Base-by-base conservation (phyloP, 495 filamentous ascomycete genomes). In the Tuber calosporum region DNA sequence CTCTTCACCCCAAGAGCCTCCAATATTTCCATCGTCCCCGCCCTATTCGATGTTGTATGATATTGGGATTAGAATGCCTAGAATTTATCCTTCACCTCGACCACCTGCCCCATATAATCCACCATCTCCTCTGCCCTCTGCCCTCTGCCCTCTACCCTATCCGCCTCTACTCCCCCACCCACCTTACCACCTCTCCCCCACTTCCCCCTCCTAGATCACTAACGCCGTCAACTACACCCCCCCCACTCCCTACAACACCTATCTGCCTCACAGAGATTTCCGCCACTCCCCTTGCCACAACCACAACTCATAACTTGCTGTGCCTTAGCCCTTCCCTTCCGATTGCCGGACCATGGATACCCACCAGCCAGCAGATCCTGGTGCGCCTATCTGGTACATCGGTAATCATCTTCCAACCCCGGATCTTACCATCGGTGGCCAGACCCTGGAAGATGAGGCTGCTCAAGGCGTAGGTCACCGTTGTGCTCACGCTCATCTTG, bases 401-500 rank as follows among this genome's bases (percentile, higher is more conserved):
- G 79, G 79, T 39, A 75, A 81, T 43, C 75, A 81, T 70, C 71
- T 81, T 66, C 70, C 73, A 9, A 73, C 79, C n/a, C 79, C 79
- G 11, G 70, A 80, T 53, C 70, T 68, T 68, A 41, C 76, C 19
- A 75, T 81, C 45, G 72, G 69, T 53, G 71, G 43, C 36, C 69
- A 71, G 42, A 73, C 79, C 15, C 72, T 81, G 26, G 78, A 80
- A 42, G 41, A 43, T 48, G 79, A 81, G 70, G 43, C 67, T 11
- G 66, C 68, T 66, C 72, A 71, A 66, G 79, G 79, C n/a, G 79
- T 81, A 70, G 75, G 79, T 72, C 39, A n/a, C 22, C 43, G 37
- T 40, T 30, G 22, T 17, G 26, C n/a, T 2, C 40, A 39, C 38
- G 30, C 42, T 8, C 13, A 48, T 53, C 43, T 17, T 26, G n/a